phyloP scores from a whole-genome alignment of 495 filamentous ascomycete genomes.

The Aspergillus cavernicola region DNA sequence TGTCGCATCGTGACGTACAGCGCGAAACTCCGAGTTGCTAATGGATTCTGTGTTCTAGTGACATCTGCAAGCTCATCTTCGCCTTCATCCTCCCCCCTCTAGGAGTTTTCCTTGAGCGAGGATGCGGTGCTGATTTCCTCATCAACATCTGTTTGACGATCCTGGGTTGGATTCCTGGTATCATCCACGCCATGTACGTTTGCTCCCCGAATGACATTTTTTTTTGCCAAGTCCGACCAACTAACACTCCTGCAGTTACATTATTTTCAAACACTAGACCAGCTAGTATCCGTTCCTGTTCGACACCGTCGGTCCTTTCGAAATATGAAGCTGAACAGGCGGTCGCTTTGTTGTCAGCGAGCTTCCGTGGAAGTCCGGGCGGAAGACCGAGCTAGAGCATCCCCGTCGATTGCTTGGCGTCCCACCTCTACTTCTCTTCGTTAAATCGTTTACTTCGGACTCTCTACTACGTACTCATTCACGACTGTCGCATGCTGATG shows the following conservation, averaged over 20 bases:
- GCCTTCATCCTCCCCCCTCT: conserved; percentile 84
- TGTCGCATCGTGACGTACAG: not conserved
- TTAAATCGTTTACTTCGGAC: not conserved
- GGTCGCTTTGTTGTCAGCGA: conserved; percentile 17
- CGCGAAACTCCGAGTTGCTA: not conserved
- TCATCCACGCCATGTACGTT: conserved; percentile 70
- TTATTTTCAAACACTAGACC: conserved; percentile 54
- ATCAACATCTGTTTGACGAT: conserved; percentile 88
- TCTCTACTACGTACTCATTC: not conserved
- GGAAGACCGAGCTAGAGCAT: conserved; percentile 27
- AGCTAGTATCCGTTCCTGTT: conserved; percentile 1
- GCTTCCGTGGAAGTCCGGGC: conserved; percentile 34
- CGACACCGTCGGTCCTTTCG: conserved; percentile 1
- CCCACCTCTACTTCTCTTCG: conserved; percentile 6
- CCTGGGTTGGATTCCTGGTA: conserved; percentile 75
- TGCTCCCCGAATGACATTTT: not conserved
- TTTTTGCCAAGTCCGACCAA: not conserved
- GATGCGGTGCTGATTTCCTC: conserved; percentile 74
- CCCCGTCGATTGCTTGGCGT: conserved; percentile 26
- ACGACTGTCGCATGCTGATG: conserved; percentile 1
- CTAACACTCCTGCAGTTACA: conserved; percentile 42
- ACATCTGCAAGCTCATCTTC: conserved; percentile 90
- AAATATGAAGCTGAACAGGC: conserved; percentile 9
- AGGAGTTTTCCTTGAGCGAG: conserved; percentile 87
- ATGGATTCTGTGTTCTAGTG: conserved; percentile 44